These are phyloP conservation scores for Pelagophyceae sp. DNA, from an alignment of 352 stramenopile genomes.

Conservation along the genomic window DNA sequence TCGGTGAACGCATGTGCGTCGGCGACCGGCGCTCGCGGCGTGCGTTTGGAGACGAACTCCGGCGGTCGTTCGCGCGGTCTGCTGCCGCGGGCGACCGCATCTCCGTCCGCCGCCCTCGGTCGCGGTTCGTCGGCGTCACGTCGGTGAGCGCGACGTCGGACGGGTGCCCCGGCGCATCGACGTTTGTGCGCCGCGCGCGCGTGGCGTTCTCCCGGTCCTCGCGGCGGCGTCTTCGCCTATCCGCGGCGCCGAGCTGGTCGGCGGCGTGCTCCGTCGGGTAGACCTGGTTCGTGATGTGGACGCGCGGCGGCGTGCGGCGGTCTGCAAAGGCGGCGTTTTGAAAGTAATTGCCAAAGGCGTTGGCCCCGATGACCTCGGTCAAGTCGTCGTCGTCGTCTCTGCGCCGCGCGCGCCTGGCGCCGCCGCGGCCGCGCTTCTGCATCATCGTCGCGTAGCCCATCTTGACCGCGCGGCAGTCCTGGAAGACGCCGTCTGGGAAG, in stretches of 20 bases:
- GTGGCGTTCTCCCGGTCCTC: not conserved
- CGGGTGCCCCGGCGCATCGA: no score
- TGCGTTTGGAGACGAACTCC: no score
- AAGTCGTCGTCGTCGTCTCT: not conserved
- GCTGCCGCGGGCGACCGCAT: no score
- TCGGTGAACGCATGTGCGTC: no score
- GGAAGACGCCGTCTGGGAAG: conserved; percentile 29
- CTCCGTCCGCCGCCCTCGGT: no score
- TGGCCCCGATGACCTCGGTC: not conserved
- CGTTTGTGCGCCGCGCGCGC: not conserved
- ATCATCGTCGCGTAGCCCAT: conserved; percentile 8
- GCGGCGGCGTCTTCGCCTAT: not conserved
- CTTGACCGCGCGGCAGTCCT: conserved; percentile 14
- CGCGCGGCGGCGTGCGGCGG: no score
- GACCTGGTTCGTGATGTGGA: no score
- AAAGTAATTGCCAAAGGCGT: conserved; percentile 8
- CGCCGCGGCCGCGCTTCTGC: not conserved
- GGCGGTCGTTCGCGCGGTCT: no score
- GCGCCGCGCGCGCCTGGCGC: not conserved
- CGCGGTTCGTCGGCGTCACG: no score
- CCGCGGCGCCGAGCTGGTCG: not conserved
- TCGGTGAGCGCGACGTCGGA: no score
- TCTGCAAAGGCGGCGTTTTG: not conserved
- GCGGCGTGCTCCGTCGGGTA: not conserved
- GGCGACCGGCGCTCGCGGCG: no score